These are phyloP conservation scores for Microsporum ferrugineum DNA, from an alignment of 2,329 filamentous ascomycete species.

Conservation along the genomic window DNA sequence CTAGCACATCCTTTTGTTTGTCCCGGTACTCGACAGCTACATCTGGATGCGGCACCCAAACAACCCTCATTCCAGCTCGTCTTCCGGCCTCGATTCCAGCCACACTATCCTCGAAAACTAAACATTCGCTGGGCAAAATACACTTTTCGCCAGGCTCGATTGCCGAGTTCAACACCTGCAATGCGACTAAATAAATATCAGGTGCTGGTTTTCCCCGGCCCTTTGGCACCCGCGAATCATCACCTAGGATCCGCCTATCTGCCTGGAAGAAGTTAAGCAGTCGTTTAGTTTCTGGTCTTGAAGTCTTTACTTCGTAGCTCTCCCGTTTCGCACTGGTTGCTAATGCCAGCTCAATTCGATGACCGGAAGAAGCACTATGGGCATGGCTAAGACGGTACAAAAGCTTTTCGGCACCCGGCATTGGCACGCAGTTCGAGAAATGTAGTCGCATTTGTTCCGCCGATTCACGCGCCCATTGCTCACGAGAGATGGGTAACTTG, in stretches of 20 bases:
- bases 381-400: slow-evolving; percentile 12
- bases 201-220: slow-evolving; percentile 21
- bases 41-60: slow-evolving; percentile 26
- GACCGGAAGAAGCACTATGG: not conserved
- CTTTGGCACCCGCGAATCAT: slow-evolving; percentile 12
- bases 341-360: slow-evolving; percentile 17
- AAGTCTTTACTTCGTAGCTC: slow-evolving; percentile 18
- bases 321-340: slow-evolving; percentile 17
- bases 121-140: slow-evolving; percentile 22
- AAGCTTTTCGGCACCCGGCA: slow-evolving; percentile 17
- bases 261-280: slow-evolving; percentile 13
- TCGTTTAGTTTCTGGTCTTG: slow-evolving; percentile 15
- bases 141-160: not conserved
- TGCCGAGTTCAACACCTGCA: slow-evolving; percentile 16
- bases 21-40: slow-evolving; percentile 26
- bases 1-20: slow-evolving; percentile 22
- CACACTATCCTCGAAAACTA: slow-evolving; percentile 28
- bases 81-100: slow-evolving; percentile 24
- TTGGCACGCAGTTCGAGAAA: slow-evolving; percentile 21
- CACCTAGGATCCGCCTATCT: not conserved
- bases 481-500: slow-evolving; percentile 19
- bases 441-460: slow-evolving; percentile 18
- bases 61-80: slow-evolving; percentile 26
- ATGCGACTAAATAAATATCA: slow-evolving; percentile 20
- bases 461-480: slow-evolving; percentile 25